Base-by-base conservation (phyloP, 805 yeast species). In the Cyberlindnera saturnus region DNA sequence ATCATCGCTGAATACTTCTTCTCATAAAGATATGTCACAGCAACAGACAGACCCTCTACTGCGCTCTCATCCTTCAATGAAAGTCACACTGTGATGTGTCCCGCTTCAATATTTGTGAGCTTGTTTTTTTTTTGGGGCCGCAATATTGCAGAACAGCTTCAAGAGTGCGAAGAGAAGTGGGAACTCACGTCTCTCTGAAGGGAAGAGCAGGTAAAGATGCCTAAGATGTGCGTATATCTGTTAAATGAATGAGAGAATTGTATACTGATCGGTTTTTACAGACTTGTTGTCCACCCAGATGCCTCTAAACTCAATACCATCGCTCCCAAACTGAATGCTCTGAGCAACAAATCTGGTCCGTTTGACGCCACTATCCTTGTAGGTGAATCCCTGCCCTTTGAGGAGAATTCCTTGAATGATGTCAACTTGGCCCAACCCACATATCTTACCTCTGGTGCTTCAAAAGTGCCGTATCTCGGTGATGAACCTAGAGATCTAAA, bases 301-400 rank as follows among this genome's bases (percentile, higher is more conserved):
- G 35, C 47, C 5, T 15, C 41, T 5, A 43, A 51, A 33, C 41
- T 62, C 2, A 56, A 61, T 7, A 44, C 50, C 3, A 58, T 63
- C 5, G 48, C 81, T 7, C 67, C 70, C 0, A 75, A 73, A 45
- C 70, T 79, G 4, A 74, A 77, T 51, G 47, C 65, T 1, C 69
- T 82, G 40, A 66, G 80, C 51, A 45, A 56, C 18, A 81, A 77
- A 51, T 79, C 79, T 36, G 89, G 89, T 0, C 88, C 88, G 0
- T 83, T 83, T 53, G 81, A 73, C 37, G 65, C 73, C 3, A 72
- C 74, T 0, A 33, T 82, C 2, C 53, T 81, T 5, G 51, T 82
- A 6, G 86, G 86, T 0, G 75, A 75, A 49, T 57, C 68, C 1
- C 5, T 50, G 1, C 46, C 46, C 1, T 36, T 38, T 1, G 17